phyloP scores from a whole-genome alignment of 2,329 filamentous ascomycete genomes.

The Cylindrodendrum hubeiense region DNA sequence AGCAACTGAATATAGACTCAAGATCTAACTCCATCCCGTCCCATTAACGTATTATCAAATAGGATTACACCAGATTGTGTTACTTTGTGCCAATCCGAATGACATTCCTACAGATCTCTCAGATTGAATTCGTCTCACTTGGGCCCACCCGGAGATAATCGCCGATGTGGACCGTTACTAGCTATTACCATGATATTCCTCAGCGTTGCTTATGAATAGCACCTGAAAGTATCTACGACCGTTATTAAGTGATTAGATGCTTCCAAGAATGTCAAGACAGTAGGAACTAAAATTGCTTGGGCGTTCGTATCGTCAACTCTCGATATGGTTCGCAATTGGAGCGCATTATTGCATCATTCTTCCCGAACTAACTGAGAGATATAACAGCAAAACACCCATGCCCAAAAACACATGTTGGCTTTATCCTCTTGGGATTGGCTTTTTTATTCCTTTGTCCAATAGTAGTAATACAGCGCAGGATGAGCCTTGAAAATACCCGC shows the following conservation, averaged over 20 bases:
- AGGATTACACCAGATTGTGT: no score
- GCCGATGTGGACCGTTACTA: background rate
- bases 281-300: background rate
- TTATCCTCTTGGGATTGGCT: background rate
- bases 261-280: background rate
- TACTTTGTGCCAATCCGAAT: background rate
- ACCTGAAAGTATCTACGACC: no score
- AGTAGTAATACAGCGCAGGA: background rate
- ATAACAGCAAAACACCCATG: background rate
- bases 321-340: background rate
- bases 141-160: background rate
- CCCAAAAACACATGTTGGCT: background rate
- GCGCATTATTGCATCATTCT: background rate
- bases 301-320: background rate
- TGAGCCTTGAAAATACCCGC: background rate
- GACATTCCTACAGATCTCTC: background rate
- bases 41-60: background rate
- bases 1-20: conserved; percentile 30
- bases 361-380: background rate
- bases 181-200: no score
- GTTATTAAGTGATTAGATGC: no score
- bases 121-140: background rate
- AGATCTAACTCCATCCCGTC: background rate
- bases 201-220: no score
- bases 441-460: no score